phyloP scores from a whole-genome alignment of 495 filamentous ascomycete genomes.

The Stereocaulon alpinum region DNA sequence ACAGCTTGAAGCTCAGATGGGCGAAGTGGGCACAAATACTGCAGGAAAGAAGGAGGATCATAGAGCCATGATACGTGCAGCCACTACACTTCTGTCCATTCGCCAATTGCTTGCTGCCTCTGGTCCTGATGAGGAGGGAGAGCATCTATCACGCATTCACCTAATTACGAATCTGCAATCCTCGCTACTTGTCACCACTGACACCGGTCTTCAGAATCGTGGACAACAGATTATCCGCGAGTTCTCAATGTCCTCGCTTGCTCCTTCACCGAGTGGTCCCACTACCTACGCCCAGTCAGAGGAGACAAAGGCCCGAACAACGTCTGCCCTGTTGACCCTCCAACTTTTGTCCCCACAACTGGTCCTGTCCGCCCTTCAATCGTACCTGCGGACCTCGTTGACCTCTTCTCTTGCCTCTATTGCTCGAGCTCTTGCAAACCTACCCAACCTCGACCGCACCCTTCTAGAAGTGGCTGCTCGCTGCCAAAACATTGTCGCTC shows the following conservation, averaged over 20 bases:
- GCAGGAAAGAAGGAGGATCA: conserved; percentile 54
- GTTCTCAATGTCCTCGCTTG: conserved; percentile 68
- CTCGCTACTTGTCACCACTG: conserved; percentile 57
- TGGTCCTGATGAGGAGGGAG: conserved; percentile 58
- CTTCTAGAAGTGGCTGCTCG: conserved; percentile 70
- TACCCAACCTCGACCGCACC: conserved; percentile 74
- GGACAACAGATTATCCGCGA: conserved; percentile 74
- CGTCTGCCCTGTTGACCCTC: conserved; percentile 65
- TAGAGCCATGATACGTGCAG: conserved; percentile 64
- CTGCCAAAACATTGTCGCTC: conserved; percentile 81
- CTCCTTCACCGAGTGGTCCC: conserved; percentile 26
- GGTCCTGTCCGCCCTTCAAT: conserved; percentile 66
- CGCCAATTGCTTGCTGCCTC: conserved; percentile 58
- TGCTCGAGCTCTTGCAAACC: conserved; percentile 58
- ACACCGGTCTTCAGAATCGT: conserved; percentile 52
- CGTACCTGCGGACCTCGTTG: conserved; percentile 66
- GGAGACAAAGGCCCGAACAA: conserved; percentile 60
- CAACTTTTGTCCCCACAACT: conserved; percentile 72
- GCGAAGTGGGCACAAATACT: conserved; percentile 43
- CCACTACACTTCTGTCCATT: conserved; percentile 62
- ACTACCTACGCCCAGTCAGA: conserved; percentile 68
- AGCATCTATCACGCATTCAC: conserved; percentile 61
- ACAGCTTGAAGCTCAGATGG: conserved; percentile 76
- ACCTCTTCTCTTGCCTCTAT: conserved; percentile 64
- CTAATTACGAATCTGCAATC: conserved; percentile 56